phyloP scores from a whole-genome alignment of 805 yeast genomes.

The Komagataella phaffii region DNA sequence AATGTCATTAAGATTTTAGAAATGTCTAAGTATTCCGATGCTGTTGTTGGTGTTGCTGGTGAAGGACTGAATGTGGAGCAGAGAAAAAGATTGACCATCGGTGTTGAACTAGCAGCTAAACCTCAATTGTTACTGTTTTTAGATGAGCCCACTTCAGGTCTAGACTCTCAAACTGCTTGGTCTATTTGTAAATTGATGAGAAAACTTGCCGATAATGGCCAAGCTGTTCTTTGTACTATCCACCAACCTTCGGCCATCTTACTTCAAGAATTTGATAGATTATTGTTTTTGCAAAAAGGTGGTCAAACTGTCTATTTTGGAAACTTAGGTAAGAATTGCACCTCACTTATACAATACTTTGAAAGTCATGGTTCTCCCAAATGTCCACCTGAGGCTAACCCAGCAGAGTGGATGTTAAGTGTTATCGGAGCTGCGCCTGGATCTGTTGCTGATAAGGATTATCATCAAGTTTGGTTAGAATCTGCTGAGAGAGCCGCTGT shows the following conservation, averaged over 20 bases:
- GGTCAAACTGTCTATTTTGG: slow-evolving; percentile 71
- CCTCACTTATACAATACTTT: slow-evolving; percentile 47
- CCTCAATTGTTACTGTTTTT: slow-evolving; percentile 39
- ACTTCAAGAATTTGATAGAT: slow-evolving; percentile 66
- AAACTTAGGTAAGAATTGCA: slow-evolving; percentile 46
- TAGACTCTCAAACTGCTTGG: slow-evolving; percentile 50
- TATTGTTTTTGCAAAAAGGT: slow-evolving; percentile 55
- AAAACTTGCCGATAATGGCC: slow-evolving; percentile 37
- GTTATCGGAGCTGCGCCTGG: slow-evolving; percentile 80
- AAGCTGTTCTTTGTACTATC: slow-evolving; percentile 53
- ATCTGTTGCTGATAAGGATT: slow-evolving; percentile 59
- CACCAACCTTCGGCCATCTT: slow-evolving; percentile 80
- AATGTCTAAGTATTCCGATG: slow-evolving; percentile 41
- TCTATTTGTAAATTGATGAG: slow-evolving; percentile 41
- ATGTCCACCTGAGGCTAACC: slow-evolving; percentile 62
- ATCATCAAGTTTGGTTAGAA: slow-evolving; percentile 63
- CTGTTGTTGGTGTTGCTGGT: slow-evolving; percentile 36
- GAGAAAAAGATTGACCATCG: slow-evolving; percentile 39
- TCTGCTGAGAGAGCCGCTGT: slow-evolving; percentile 51
- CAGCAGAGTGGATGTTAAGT: slow-evolving; percentile 89
- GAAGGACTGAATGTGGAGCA: slow-evolving; percentile 43
- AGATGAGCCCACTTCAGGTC: slow-evolving; percentile 51
- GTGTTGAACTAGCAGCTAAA: slow-evolving; percentile 42
- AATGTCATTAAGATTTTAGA: slow-evolving; percentile 33
- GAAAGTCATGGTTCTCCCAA: slow-evolving; percentile 50